These are phyloP conservation scores for Thoreauomyces humboldtii DNA, from an alignment of 192 early-diverging fungal species.

Conservation along the genomic window DNA sequence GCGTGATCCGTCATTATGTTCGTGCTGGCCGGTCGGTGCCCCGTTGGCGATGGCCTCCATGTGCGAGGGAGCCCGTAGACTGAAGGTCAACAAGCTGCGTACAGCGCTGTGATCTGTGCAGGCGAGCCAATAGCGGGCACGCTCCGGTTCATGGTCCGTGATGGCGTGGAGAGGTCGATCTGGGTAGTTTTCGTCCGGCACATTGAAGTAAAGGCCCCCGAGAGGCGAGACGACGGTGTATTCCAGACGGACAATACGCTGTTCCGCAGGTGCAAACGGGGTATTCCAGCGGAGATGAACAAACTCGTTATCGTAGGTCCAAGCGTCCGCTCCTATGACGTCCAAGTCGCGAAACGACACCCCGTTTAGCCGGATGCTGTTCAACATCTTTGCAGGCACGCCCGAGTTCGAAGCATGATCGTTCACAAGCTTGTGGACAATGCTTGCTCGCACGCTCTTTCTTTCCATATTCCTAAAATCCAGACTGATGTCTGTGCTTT, in stretches of 20 bases:
- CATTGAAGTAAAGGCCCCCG: slow-evolving; percentile 47
- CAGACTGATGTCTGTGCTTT: slow-evolving; percentile 35
- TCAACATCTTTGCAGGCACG: not conserved
- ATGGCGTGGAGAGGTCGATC: slow-evolving; percentile 36
- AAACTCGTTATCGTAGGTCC: slow-evolving; percentile 35
- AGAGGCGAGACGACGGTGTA: slow-evolving; percentile 36
- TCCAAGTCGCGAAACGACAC: slow-evolving; percentile 29
- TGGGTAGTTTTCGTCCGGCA: slow-evolving; percentile 27
- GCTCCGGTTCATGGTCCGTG: slow-evolving; percentile 48
- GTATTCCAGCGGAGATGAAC: slow-evolving; percentile 36
- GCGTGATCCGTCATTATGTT: slow-evolving; percentile 19
- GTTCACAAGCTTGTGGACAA: slow-evolving; percentile 21
- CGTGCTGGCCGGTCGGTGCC: slow-evolving; percentile 17
- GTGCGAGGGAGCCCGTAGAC: slow-evolving; percentile 40
- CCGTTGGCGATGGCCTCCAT: slow-evolving; percentile 51
- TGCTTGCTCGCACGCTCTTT: slow-evolving; percentile 19
- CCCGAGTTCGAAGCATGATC: not conserved
- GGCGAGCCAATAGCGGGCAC: slow-evolving; percentile 53
- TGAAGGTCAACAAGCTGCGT: slow-evolving; percentile 42
- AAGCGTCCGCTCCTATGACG: slow-evolving; percentile 17
- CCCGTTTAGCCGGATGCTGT: slow-evolving; percentile 33
- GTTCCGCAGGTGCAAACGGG: slow-evolving; percentile 27
- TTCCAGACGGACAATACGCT: slow-evolving; percentile 30
- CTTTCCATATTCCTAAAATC: slow-evolving; percentile 16
- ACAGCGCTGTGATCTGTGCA: slow-evolving; percentile 49